These are phyloP conservation scores for Entomophthora muscae DNA, from an alignment of 371 early-diverging fungal genomes.

Conservation along the genomic window DNA sequence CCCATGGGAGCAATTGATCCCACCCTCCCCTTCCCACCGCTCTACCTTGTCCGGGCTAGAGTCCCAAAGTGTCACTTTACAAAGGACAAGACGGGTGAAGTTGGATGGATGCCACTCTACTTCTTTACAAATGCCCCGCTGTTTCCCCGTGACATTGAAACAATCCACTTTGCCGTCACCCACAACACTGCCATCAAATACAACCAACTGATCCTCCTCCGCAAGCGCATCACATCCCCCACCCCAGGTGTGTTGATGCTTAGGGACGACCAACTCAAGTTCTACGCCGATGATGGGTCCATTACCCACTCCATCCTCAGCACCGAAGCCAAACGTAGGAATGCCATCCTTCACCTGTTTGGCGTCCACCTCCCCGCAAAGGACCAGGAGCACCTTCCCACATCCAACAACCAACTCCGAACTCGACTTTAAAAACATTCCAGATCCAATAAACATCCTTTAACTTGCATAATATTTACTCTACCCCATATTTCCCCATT, in stretches of 20 bases:
- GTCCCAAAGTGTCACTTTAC: no score
- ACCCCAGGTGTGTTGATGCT: neutral
- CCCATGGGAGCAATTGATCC: neutral
- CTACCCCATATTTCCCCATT: no score
- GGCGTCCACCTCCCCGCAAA: neutral
- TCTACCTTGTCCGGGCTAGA: neutral
- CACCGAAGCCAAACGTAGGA: neutral
- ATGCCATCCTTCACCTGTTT: neutral
- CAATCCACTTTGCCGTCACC: neutral
- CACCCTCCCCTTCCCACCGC: neutral
- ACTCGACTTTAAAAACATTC: no score
- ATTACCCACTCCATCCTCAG: neutral
- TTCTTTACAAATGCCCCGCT: conserved; percentile 1
- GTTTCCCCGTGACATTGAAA: neutral
- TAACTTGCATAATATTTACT: no score
- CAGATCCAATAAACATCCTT: no score
- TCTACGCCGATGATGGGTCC: neutral
- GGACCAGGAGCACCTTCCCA: neutral
- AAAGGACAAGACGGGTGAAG: no score
- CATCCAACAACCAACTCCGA: no score
- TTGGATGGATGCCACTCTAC: neutral
- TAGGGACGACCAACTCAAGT: neutral
- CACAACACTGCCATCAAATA: neutral
- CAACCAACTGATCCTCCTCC: neutral
- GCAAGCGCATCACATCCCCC: neutral